phyloP scores from a whole-genome alignment of 129 eudicot genomes.

The Flaveria sonorensis region DNA sequence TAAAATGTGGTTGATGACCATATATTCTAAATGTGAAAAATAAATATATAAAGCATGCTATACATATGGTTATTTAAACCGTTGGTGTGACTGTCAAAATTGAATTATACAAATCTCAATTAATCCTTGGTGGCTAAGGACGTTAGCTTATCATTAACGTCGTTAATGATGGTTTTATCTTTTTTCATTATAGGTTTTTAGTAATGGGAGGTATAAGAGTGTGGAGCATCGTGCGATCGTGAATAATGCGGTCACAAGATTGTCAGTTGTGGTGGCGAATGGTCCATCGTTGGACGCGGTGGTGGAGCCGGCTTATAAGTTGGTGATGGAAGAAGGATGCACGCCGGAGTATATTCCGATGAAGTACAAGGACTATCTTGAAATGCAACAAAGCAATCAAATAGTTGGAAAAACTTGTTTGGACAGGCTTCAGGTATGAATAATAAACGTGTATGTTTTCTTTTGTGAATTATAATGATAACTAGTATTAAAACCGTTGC shows the following conservation, averaged over 20 bases:
- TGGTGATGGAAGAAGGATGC: constrained; percentile 28
- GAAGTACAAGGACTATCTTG: constrained; percentile 49
- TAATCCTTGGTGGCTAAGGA: background rate
- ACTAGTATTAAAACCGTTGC: too few relatives aligned
- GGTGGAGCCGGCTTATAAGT: constrained; percentile 42
- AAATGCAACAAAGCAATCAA: constrained; percentile 47
- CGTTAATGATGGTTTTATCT: background rate
- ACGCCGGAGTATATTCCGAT: constrained; percentile 40
- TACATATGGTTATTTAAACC: too few relatives aligned
- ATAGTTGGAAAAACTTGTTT: constrained; percentile 42
- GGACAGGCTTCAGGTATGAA: constrained; percentile 34
- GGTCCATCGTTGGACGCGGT: constrained; percentile 54
- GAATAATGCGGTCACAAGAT: constrained; percentile 43
- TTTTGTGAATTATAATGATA: background rate
- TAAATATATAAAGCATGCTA: too few relatives aligned
- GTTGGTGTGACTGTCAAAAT: background rate
- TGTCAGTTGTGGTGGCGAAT: constrained; percentile 44
- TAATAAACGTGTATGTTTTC: background rate
- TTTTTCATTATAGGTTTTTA: constrained; percentile 37
- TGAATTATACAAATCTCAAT: background rate
- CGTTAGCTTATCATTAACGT: background rate
- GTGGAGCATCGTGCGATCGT: constrained; percentile 54
- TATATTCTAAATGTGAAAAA: too few relatives aligned
- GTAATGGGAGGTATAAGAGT: constrained; percentile 65
- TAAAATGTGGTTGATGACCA: too few relatives aligned